Conservation (phyloP, 257 asterid species). For the Solanum neorickii region DNA sequence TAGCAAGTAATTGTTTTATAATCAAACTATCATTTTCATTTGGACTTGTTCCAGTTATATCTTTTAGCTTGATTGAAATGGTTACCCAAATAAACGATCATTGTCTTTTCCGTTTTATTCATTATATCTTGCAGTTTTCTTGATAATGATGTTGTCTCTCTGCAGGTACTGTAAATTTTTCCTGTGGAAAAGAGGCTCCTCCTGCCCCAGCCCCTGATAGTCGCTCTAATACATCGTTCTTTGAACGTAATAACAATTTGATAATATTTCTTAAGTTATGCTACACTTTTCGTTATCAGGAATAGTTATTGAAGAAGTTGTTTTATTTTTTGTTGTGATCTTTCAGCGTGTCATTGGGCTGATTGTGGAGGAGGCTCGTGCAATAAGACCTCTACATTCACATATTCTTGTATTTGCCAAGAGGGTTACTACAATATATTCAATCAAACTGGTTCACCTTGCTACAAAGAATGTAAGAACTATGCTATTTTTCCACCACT, state of each 20-base stretch:
- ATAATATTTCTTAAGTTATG: background rate
- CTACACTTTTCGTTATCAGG: background rate
- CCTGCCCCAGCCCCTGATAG: constrained; percentile 20
- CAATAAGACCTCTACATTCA: constrained; percentile 28
- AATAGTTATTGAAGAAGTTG: background rate
- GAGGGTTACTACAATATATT: constrained; percentile 52
- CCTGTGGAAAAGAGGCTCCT: constrained; percentile 29
- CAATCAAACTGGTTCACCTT: constrained; percentile 46
- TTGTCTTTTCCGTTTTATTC: background rate
- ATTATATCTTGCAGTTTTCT: background rate
- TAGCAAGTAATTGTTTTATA: background rate
- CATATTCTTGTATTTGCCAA: constrained; percentile 36
- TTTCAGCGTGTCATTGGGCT: constrained; percentile 38
- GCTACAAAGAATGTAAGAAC: constrained; percentile 51
- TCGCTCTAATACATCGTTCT: constrained; percentile 18
- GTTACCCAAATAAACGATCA: background rate
- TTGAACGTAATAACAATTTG: constrained; percentile 36
- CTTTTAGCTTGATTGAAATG: background rate
- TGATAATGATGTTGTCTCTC: background rate
- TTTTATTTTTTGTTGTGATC: background rate
- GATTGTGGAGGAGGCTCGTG: constrained; percentile 77
- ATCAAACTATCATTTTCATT: background rate
- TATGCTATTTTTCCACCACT: background rate
- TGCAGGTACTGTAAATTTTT: constrained; percentile 40
- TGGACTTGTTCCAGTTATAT: background rate